Percentiles rank a stretch among this genome's conserved stretches.
These are phyloP conservation scores for Chlorokybus atmophyticus DNA, from an alignment of 139 green algal species.

Conservation along the genomic window DNA sequence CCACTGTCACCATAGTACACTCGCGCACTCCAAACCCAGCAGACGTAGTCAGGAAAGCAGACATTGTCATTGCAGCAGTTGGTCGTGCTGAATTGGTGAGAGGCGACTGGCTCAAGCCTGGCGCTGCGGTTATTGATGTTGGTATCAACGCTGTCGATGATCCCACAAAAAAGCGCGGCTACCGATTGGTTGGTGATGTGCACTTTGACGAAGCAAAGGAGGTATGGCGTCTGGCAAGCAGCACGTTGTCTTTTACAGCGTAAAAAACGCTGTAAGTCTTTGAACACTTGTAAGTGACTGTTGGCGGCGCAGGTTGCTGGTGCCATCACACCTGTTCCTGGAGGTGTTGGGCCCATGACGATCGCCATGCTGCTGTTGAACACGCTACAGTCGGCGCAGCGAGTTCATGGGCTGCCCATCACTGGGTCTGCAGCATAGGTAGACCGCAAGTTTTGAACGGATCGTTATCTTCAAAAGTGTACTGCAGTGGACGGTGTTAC, in stretches of 20 bases:
- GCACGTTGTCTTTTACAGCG: no score
- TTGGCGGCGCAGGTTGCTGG: conserved; percentile 40
- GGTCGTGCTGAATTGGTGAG: conserved; percentile 74
- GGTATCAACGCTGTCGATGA: conserved; percentile 41
- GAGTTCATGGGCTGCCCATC: conserved; percentile 10
- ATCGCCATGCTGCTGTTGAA: conserved; percentile 90
- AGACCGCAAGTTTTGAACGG: no score
- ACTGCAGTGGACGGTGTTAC: no score
- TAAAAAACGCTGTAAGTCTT: no score
- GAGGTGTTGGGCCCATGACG: conserved; percentile 94
- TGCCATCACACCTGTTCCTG: conserved; percentile 84
- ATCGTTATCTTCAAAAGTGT: no score
- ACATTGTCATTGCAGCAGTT: conserved; percentile 91
- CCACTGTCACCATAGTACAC: conserved; percentile 78
- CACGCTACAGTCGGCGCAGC: conserved; percentile 43
- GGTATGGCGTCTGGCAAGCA: no score
- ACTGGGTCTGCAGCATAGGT: no score
- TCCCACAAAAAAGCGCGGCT: conserved; percentile 31
- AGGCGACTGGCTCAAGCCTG: conserved; percentile 43
- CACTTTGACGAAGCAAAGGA: conserved; percentile 35
- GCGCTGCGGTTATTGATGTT: conserved; percentile 41
- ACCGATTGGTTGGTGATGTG: conserved; percentile 40
- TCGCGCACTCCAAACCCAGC: conserved; percentile 41
- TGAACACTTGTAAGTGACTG: no score
- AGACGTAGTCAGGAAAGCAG: conserved; percentile 43